Evolutionary conservation across 73 alveolate genomes (phyloP).

Genomic region (Effrenium voratum): DNA sequence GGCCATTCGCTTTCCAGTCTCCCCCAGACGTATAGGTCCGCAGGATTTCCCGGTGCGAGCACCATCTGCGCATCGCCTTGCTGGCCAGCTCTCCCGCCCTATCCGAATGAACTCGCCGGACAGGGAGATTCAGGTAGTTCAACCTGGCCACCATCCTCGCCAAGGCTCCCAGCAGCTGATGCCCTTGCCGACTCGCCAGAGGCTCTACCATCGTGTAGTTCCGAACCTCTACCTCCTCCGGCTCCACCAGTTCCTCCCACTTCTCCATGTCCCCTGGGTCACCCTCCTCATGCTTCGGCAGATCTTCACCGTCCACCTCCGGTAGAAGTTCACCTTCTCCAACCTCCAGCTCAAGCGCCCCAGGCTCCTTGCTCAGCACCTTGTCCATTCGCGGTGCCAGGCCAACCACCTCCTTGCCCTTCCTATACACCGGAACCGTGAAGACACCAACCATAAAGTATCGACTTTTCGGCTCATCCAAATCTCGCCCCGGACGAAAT

Average conservation of each 20-base stretch:
- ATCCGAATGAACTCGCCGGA: not conserved
- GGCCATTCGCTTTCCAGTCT: not conserved
- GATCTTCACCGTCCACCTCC: not conserved
- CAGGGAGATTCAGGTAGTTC: not conserved
- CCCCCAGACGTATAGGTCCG: not conserved
- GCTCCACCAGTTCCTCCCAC: not conserved
- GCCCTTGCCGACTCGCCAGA: not conserved
- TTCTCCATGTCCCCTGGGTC: not conserved
- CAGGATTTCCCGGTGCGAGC: not conserved
- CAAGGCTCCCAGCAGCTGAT: not conserved
- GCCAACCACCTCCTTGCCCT: not conserved
- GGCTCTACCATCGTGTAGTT: not conserved
- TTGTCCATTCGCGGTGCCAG: not conserved
- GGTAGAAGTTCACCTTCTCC: not conserved
- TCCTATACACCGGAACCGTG: not conserved
- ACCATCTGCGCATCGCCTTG: not conserved
- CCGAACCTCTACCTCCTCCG: not conserved
- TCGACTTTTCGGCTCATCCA: not conserved
- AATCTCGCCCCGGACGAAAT: not conserved
- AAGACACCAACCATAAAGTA: not conserved
- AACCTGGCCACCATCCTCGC: not conserved
- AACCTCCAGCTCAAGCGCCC: not conserved
- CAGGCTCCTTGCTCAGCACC: not conserved
- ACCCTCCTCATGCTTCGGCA: not conserved
- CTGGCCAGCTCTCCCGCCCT: not conserved